Evolutionary conservation across 805 yeast genomes (phyloP).

Genomic region (Metschnikowia borealis): DNA sequence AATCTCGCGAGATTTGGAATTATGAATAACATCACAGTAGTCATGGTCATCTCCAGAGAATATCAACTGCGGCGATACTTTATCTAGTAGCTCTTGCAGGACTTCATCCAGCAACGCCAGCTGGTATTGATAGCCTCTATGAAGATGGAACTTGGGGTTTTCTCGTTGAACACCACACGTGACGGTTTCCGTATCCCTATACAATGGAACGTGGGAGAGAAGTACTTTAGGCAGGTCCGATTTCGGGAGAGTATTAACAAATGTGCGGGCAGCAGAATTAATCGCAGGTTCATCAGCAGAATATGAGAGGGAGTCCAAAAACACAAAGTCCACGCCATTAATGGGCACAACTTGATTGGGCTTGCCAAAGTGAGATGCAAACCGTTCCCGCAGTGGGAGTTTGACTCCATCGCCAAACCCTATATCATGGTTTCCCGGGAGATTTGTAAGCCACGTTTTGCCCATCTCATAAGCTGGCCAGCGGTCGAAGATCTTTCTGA

Average conservation of each 20-base stretch:
- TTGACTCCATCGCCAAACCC: constrained; percentile 26
- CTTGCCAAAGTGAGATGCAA: constrained; percentile 28
- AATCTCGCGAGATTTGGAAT: constrained; percentile 26
- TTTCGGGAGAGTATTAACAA: constrained; percentile 11
- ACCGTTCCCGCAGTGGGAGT: constrained; percentile 24
- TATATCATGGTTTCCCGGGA: constrained; percentile 29
- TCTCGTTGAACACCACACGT: constrained; percentile 25
- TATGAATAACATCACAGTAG: constrained; percentile 19
- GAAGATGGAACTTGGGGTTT: constrained; percentile 12
- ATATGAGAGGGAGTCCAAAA: constrained; percentile 21
- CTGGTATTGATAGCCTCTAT: constrained; percentile 25
- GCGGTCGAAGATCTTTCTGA: constrained; percentile 28
- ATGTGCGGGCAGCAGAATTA: constrained; percentile 13
- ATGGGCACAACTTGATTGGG: constrained; percentile 25
- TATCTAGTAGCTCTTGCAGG: constrained; percentile 15
- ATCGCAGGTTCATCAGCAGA: constrained; percentile 14
- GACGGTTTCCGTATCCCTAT: constrained; percentile 15
- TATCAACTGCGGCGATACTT: constrained; percentile 19
- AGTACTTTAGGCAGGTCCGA: constrained; percentile 18
- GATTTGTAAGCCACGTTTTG: constrained; percentile 27
- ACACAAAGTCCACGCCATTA: constrained; percentile 29
- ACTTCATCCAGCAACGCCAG: constrained; percentile 19
- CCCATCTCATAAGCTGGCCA: constrained; percentile 20
- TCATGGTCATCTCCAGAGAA: constrained; percentile 29
- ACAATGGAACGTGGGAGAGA: constrained; percentile 25